Base-by-base conservation (phyloP, 2,329 filamentous ascomycete species). In the Cyphellophora europaea region DNA sequence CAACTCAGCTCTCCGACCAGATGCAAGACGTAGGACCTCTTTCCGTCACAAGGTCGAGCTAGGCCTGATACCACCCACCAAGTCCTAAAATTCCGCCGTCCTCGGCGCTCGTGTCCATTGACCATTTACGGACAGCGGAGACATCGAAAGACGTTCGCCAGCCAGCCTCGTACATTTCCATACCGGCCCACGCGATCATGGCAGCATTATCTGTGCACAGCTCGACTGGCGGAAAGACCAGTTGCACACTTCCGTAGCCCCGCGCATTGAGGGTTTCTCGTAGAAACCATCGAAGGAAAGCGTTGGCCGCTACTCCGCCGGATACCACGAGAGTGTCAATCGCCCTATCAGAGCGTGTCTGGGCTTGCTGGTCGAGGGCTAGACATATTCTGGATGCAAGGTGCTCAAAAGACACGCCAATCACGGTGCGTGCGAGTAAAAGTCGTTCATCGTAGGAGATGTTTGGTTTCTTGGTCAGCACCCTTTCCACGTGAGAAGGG, bases 141-240 rank as follows among this genome's bases (percentile, higher is more conserved):
- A 79, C 70, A 15, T 63, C 67, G 37, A 88, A 51, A 13, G 72
- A 69, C 6, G 76, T 79, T 39, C 66, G 60, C 67, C 75, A 88
- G 0, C 89, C 88, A 1, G 73, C 75, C 56, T 82, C 72, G 52
- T 74, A 95, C 88, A 98, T 95, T 61, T 96, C 88, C 46, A 88
- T 71, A 0, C 82, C 91, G 1, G 88, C 70, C 89, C 91, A 96
- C 2, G 82, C 89, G 54, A 96, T 88, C 91, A 98, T 98, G 31
- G 87, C 85, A 10, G 91, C 91, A 58, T 98, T 96, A 53, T 98
- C 91, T 0, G 86, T 95, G 54, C 91, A 96, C 35, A 89, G 67
- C 27, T 69, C 66, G 6, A 74, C 59, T 3, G 87, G 87, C n/a
- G 91, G 89, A 36, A 81, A 82, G 18, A 79, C 60, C 5, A 95